A percentile compares a stretch with the other conserved stretches of the same genome.
phyloP scores from a whole-genome alignment of 192 early-diverging fungal species.

The Coemansia reversa region DNA sequence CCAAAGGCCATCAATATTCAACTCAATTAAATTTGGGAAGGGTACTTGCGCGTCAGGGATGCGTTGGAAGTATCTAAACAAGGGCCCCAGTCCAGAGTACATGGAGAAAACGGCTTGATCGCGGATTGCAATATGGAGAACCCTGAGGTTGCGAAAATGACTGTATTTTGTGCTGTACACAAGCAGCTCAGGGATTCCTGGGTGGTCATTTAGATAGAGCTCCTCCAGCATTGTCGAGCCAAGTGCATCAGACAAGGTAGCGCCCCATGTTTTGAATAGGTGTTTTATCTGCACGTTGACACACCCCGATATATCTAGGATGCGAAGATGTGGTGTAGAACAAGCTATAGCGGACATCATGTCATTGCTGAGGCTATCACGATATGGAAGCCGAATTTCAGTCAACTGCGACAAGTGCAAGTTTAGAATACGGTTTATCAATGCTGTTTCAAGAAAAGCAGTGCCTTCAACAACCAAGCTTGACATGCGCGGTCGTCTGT shows the following conservation, averaged over 20 bases:
- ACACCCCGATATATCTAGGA: slow-evolving; percentile 51
- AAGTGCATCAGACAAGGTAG: slow-evolving; percentile 19
- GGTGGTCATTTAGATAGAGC: slow-evolving; percentile 43
- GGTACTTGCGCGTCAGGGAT: slow-evolving; percentile 11
- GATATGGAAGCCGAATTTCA: slow-evolving; percentile 29
- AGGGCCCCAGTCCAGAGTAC: slow-evolving; percentile 13
- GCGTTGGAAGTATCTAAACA: slow-evolving; percentile 27
- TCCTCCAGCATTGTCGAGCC: slow-evolving; percentile 25
- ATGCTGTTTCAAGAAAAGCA: neutral
- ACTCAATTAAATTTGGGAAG: slow-evolving; percentile 30
- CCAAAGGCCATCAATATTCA: slow-evolving; percentile 45
- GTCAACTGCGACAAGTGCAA: slow-evolving; percentile 21
- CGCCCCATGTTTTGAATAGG: slow-evolving; percentile 34
- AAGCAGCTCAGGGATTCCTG: slow-evolving; percentile 37
- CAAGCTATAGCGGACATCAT: slow-evolving; percentile 22
- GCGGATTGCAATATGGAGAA: slow-evolving; percentile 34
- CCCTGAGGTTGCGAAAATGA: slow-evolving; percentile 28
- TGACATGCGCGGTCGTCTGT: slow-evolving; percentile 20
- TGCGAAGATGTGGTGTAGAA: slow-evolving; percentile 18
- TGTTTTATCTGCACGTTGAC: slow-evolving; percentile 20
- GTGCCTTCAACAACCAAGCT: slow-evolving; percentile 9
- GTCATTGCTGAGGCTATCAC: slow-evolving; percentile 5
- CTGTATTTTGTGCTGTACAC: slow-evolving; percentile 32
- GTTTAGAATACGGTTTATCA: slow-evolving; percentile 17
- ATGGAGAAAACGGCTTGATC: slow-evolving; percentile 22